Base-by-base conservation (phyloP, 495 filamentous ascomycete species). In the Staphylotrichum longicolle region DNA sequence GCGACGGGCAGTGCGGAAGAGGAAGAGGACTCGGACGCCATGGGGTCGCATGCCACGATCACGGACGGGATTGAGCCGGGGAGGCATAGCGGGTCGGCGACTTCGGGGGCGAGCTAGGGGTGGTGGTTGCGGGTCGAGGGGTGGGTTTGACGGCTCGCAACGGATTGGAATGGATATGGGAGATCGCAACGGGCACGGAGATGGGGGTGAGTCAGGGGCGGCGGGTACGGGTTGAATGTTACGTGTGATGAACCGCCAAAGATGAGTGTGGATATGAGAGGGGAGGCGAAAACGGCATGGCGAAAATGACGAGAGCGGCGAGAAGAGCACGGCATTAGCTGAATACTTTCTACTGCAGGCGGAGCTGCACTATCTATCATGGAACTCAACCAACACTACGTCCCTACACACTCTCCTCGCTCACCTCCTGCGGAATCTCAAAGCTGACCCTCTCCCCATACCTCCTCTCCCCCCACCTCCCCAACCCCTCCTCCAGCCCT, bases 401-500 rank as follows among this genome's bases (percentile, higher is more conserved):
- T 9, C 54, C 14, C 14, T n/a, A 3, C 44, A 5, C 5, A 39
- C 8, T n/a, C 8, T 3, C 39, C 41, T 39, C 37, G 37, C 30
- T 45, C 40, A 5, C 39, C 35, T 49, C 58, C 51, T 42, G 58
- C 57, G 63, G 57, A 45, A 65, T 56, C 33, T 63, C 14, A 62
- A 70, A 70, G 2, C 34, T 39, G 33, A 60, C n/a, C 4, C 8
- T 51, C 69, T 46, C 32, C 15, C 67, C 67, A 61, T 64, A 20
- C 39, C 30, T 64, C 63, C 58, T 41, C 2, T 37, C 30, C 34
- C 52, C 67, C 72, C 70, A 75, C 42, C 57, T 49, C 59, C 42
- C 57, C 32, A 72, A 54, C 9, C 70, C 71, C 35, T 63, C 55
- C 10, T 49, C 57, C 60, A 75, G 35, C 33, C 49, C 60, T 50